phyloP scores from a whole-genome alignment of 2,329 filamentous ascomycete genomes.

The Cladosporium sp. region DNA sequence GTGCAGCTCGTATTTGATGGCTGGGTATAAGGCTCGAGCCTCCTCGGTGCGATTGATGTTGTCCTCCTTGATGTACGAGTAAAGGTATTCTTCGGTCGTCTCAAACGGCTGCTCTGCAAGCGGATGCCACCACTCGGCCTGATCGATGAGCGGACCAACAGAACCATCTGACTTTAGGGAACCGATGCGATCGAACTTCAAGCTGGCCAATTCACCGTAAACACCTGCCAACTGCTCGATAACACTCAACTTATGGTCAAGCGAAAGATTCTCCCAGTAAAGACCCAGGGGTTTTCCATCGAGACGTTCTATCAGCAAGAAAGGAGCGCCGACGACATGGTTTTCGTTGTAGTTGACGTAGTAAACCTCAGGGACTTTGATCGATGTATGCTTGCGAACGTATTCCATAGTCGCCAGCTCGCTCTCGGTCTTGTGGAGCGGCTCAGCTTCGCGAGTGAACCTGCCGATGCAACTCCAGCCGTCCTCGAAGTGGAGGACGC shows the following conservation, averaged over 20 bases:
- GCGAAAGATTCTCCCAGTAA: slow-evolving; percentile 12
- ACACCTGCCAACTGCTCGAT: background rate
- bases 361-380: slow-evolving; percentile 16
- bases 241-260: slow-evolving; percentile 10
- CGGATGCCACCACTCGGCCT: background rate
- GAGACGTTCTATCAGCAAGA: slow-evolving; percentile 17
- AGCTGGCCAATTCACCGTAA: background rate
- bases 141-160: slow-evolving; percentile 8
- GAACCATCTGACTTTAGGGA: slow-evolving; percentile 9
- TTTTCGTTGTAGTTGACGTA: slow-evolving; percentile 14
- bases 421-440: slow-evolving; percentile 11
- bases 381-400: slow-evolving; percentile 13
- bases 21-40: background rate
- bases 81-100: background rate
- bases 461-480: slow-evolving; percentile 18
- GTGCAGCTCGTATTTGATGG: background rate
- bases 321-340: slow-evolving; percentile 16
- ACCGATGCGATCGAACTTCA: slow-evolving; percentile 15
- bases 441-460: slow-evolving; percentile 13
- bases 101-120: background rate
- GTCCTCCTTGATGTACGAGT: background rate
- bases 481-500: slow-evolving; percentile 14
- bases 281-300: slow-evolving; percentile 1
- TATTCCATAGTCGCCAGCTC: slow-evolving; percentile 15
- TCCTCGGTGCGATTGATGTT: background rate